Evolutionary conservation across 2,329 filamentous ascomycete species (phyloP).

Genomic region (Colletotrichum euphorbiae): DNA sequence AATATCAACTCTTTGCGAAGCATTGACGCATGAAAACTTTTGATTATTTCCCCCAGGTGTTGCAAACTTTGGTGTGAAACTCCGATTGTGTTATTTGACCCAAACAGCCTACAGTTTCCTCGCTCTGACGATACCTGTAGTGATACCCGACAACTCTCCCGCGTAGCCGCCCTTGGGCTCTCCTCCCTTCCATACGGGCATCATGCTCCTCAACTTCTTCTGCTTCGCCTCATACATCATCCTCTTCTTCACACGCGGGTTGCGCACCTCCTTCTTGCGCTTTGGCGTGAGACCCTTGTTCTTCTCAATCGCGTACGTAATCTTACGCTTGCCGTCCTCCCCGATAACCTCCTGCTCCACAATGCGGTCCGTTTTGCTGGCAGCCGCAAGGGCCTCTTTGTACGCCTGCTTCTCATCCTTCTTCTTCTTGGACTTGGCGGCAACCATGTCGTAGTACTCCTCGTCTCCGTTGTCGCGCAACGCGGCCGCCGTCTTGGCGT

Average conservation of each 20-base stretch:
- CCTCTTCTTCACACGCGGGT: conserved; percentile 97
- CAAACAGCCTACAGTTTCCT: conserved; percentile 76
- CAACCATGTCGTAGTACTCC: conserved; percentile 92
- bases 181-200: conserved; percentile 86
- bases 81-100: conserved; percentile 38
- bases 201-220: conserved; percentile 94
- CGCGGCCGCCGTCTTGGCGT: conserved; percentile 63
- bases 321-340: conserved; percentile 88
- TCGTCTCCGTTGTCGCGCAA: conserved; percentile 70
- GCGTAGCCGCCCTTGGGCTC: conserved; percentile 87
- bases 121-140: conserved; percentile 92
- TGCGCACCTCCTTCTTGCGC: conserved; percentile 92
- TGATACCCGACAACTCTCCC: conserved; percentile 95
- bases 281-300: conserved; percentile 94
- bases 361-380: conserved; percentile 72
- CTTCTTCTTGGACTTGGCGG: conserved; percentile 76
- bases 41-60: not conserved
- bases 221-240: conserved; percentile 96
- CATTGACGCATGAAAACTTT: conserved; percentile 3
- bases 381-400: conserved; percentile 67
- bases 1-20: not conserved
- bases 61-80: conserved; percentile 14
- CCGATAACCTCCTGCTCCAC: conserved; percentile 77
- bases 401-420: conserved; percentile 76
- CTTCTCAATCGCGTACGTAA: conserved; percentile 94